Percentiles rank a stretch among this genome's conserved stretches.
Evolutionary conservation across 1,284 basidiomycete genomes (phyloP).

Genomic region (Inonotus obliquus): DNA sequence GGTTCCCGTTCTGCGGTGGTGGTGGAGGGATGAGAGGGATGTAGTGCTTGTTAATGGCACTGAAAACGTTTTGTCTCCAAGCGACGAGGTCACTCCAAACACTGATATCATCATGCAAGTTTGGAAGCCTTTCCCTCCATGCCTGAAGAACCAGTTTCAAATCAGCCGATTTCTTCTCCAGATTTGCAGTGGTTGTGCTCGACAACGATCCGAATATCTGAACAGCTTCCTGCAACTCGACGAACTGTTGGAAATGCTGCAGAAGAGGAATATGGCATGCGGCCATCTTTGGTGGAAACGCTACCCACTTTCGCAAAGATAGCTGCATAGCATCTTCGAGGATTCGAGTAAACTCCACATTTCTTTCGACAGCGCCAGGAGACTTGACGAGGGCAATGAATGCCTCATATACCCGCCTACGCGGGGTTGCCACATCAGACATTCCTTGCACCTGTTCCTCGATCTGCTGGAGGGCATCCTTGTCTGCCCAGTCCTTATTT

Average conservation of each 20-base stretch:
- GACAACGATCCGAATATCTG: slow-evolving; percentile 91
- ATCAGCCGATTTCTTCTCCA: slow-evolving; percentile 93
- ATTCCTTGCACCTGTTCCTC: slow-evolving; percentile 84
- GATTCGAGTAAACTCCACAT: slow-evolving; percentile 77
- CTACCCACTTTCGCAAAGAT: slow-evolving; percentile 94
- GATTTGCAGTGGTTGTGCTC: slow-evolving; percentile 82
- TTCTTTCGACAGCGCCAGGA: slow-evolving; percentile 64
- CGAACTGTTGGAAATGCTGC: slow-evolving; percentile 98
- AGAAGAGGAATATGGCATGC: slow-evolving; percentile 91
- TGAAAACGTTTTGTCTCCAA: slow-evolving; percentile 88
- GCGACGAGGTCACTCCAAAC: slow-evolving; percentile 98
- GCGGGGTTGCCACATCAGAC: slow-evolving; percentile 85
- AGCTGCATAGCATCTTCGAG: slow-evolving; percentile 98
- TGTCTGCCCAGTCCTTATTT: slow-evolving; percentile 85
- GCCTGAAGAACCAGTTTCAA: slow-evolving; percentile 95
- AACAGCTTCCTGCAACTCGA: slow-evolving; percentile 95
- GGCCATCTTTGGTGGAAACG: slow-evolving; percentile 82
- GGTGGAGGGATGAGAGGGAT: slow-evolving; percentile 77
- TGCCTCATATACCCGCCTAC: slow-evolving; percentile 93
- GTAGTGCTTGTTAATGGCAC: slow-evolving; percentile 88
- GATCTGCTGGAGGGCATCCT: slow-evolving; percentile 71
- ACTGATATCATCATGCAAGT: slow-evolving; percentile 96
- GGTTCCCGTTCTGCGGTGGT: slow-evolving; percentile 39
- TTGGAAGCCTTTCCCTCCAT: slow-evolving; percentile 96
- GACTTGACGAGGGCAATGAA: slow-evolving; percentile 82